A percentile compares a stretch with the other conserved stretches of the same genome.
These are phyloP conservation scores for Terfezia boudieri DNA, from an alignment of 495 filamentous ascomycete species.

Conservation along the genomic window DNA sequence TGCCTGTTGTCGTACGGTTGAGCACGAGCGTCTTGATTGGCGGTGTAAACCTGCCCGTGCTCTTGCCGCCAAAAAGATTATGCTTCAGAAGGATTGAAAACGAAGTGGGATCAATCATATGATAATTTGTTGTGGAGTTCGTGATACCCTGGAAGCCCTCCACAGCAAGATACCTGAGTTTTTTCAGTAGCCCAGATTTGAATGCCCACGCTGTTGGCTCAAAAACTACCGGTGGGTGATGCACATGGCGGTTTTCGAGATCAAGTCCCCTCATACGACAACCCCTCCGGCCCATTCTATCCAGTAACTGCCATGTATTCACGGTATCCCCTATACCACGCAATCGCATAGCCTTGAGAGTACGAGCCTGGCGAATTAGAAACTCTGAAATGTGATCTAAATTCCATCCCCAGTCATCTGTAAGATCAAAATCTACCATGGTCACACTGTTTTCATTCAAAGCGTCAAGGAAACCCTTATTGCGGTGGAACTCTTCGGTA, in stretches of 20 bases:
- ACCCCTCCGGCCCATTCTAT: not conserved
- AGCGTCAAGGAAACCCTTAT: not conserved
- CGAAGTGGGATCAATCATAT: not conserved
- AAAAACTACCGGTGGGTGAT: not conserved
- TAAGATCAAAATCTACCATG: not conserved
- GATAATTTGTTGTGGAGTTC: not conserved
- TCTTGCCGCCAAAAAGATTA: not conserved
- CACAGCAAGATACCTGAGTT: not conserved
- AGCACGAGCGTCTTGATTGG: not conserved
- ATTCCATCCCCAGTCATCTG: not conserved
- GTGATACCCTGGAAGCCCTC: not conserved
- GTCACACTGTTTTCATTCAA: not conserved
- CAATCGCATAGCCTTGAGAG: not conserved
- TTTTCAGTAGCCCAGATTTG: not conserved
- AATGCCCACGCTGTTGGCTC: not conserved
- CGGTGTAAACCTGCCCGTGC: not conserved
- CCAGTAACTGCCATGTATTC: not conserved
- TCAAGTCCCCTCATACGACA: not conserved
- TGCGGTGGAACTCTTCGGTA: not conserved
- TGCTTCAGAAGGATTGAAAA: not conserved
- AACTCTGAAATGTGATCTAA: not conserved
- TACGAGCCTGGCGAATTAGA: not conserved
- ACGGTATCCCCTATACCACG: not conserved
- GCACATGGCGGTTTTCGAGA: not conserved
- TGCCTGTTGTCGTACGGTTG: not conserved